Conservation (phyloP, 768 basidiomycete species). For the Brasilioporus rufonigricans region DNA sequence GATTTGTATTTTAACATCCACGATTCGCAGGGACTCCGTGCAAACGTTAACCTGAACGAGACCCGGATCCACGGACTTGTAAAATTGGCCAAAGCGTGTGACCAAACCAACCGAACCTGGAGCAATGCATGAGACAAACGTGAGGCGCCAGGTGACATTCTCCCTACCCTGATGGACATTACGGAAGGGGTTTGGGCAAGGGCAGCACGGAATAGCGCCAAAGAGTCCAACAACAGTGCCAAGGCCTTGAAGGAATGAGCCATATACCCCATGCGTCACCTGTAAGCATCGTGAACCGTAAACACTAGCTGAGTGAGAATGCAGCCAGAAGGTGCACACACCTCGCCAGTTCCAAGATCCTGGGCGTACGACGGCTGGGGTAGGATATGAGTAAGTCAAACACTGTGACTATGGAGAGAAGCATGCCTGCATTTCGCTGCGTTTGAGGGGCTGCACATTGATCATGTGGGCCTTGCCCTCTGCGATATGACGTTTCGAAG, state of each 20-base stretch:
- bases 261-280: conserved; percentile 86
- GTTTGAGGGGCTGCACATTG: conserved; percentile 80
- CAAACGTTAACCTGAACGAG: conserved; percentile 92
- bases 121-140: conserved; percentile 17
- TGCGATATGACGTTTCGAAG: conserved; percentile 32
- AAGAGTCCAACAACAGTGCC: conserved; percentile 63
- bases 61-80: conserved; percentile 93
- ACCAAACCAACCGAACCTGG: conserved; percentile 83
- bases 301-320: not conserved
- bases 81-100: conserved; percentile 93
- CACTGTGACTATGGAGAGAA: not conserved
- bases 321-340: conserved; percentile 20
- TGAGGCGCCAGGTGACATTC: not conserved
- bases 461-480: conserved; percentile 49
- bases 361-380: conserved; percentile 81
- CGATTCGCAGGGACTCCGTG: conserved; percentile 80
- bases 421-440: conserved; percentile 82
- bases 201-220: conserved; percentile 83
- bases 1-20: conserved; percentile 97
- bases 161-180: conserved; percentile 76
- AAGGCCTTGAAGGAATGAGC: conserved; percentile 70
- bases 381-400: conserved; percentile 6
- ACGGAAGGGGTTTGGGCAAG: conserved; percentile 81
- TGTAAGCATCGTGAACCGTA: conserved; percentile 15
- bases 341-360: conserved; percentile 71